These are phyloP conservation scores for Aureobasidium melanogenum DNA, from an alignment of 2,329 filamentous ascomycete genomes.

Conservation along the genomic window DNA sequence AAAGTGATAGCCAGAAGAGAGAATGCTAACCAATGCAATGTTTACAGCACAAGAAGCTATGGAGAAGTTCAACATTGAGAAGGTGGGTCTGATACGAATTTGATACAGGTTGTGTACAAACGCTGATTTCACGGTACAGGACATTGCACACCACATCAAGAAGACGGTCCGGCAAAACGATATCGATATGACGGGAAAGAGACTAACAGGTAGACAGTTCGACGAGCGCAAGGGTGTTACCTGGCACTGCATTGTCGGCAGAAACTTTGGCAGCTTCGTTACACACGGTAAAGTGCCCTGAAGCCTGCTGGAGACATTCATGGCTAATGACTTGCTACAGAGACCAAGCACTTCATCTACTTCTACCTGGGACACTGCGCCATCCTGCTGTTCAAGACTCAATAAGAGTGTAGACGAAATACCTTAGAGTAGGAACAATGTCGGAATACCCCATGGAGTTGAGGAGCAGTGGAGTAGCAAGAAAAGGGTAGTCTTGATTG, in stretches of 20 bases:
- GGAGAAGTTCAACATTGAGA: conserved; percentile 63
- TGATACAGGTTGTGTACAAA: background rate
- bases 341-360: conserved; percentile 99
- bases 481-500: background rate
- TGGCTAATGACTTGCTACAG: conserved; percentile 40
- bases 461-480: background rate
- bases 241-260: conserved; percentile 98
- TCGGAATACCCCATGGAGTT: conserved; percentile 1
- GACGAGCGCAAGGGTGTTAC: conserved; percentile 94
- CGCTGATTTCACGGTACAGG: conserved; percentile 42
- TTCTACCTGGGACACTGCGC: conserved; percentile 99
- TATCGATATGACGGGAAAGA: background rate
- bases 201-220: conserved; percentile 52
- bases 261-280: conserved; percentile 98
- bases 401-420: conserved; percentile 45
- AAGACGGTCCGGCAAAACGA: conserved; percentile 54
- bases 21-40: background rate
- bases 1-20: background rate
- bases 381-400: conserved; percentile 97
- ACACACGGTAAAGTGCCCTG: conserved; percentile 65
- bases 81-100: conserved; percentile 38
- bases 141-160: conserved; percentile 94
- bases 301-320: background rate
- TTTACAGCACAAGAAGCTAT: conserved; percentile 59
- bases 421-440: background rate